Evolutionary conservation across 208 protist genomes (phyloP), one percentile per base, ranked within the genome.

Genomic region (Endotrypanum monterogeii): DNA sequence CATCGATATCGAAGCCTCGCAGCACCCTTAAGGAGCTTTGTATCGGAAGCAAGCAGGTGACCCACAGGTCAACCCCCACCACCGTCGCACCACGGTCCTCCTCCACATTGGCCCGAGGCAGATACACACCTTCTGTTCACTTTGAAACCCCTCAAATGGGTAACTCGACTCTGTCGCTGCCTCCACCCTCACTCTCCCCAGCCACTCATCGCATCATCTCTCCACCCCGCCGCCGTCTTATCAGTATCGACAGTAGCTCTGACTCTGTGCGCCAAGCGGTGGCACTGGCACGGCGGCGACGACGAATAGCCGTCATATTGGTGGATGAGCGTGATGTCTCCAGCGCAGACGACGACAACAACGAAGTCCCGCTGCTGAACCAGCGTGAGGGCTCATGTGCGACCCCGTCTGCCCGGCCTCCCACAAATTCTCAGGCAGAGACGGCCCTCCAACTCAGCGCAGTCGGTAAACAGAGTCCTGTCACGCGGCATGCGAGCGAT

Each of bases 241-340:
- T 80, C 57, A 80, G 76, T 56, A 72, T 80, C 39, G 68, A 62
- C 48, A 57, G 62, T 20, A 76, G 73, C 56, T 32, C 44, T 11
- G 68, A 41, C 20, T 37, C 72, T 32, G n/a, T 67, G 35, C 71
- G 76, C 30, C 70, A 80, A 63, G 76, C 76, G 7, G 70, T 80
- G 28, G 77, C 77, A 6, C 68, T 76, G 32, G 77, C 71, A 11
- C 77, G 66, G 7, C 71, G 71, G 8, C 65, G 66, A 12, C 71
- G 70, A 12, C 77, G 77, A 9, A 41, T 82, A 7, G 77, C 77
- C 4, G 55, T 82, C 25, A 67, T 82, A 20, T 35, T 82, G 20
- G 69, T 82, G 50, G 77, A 82, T 14, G 77, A 82, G 39, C 52
- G 77, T 16, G 71, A 82, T 32, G 8, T 67, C 9, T 32, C 51